phyloP scores from a whole-genome alignment of 306 rosid genomes.

The Malus fusca region DNA sequence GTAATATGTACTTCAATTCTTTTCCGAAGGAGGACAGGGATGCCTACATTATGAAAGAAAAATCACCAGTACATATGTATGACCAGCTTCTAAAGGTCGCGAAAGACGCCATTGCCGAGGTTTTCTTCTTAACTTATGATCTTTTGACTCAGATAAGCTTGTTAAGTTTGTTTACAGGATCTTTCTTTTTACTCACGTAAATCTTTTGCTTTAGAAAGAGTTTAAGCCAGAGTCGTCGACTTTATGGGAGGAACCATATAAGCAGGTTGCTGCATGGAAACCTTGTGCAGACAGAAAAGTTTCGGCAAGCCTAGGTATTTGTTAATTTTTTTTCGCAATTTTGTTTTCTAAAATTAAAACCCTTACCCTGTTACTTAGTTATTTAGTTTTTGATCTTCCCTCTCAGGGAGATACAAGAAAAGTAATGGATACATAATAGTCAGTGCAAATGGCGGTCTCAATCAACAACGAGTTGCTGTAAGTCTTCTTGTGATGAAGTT shows the following conservation, averaged over 20 bases:
- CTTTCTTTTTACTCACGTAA: background rate
- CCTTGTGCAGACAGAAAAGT: slow-evolving; percentile 68
- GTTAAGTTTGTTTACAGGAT: background rate
- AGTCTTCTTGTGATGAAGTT: slow-evolving; percentile 21
- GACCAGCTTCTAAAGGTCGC: slow-evolving; percentile 45
- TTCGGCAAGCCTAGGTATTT: slow-evolving; percentile 35
- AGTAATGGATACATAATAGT: slow-evolving; percentile 76
- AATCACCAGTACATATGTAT: slow-evolving; percentile 57
- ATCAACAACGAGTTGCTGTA: slow-evolving; percentile 98
- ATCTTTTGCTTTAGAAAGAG: slow-evolving; percentile 42
- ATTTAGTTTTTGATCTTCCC: slow-evolving; percentile 19
- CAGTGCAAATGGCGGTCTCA: slow-evolving; percentile 98
- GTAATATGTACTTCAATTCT: background rate
- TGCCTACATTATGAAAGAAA: slow-evolving; percentile 24
- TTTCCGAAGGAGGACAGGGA: slow-evolving; percentile 24
- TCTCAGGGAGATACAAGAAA: slow-evolving; percentile 40
- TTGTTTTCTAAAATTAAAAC: background rate
- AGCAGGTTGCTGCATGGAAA: slow-evolving; percentile 57
- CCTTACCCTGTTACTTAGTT: background rate
- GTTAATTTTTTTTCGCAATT: background rate
- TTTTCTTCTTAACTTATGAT: slow-evolving; percentile 30
- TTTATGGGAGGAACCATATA: slow-evolving; percentile 64
- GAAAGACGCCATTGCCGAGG: background rate
- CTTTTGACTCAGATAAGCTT: slow-evolving; percentile 1
- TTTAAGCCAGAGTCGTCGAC: slow-evolving; percentile 53